Percentiles rank a stretch among this genome's conserved stretches.
These are phyloP conservation scores for Nemania diffusa DNA, from an alignment of 2,329 filamentous ascomycete genomes.

Conservation along the genomic window DNA sequence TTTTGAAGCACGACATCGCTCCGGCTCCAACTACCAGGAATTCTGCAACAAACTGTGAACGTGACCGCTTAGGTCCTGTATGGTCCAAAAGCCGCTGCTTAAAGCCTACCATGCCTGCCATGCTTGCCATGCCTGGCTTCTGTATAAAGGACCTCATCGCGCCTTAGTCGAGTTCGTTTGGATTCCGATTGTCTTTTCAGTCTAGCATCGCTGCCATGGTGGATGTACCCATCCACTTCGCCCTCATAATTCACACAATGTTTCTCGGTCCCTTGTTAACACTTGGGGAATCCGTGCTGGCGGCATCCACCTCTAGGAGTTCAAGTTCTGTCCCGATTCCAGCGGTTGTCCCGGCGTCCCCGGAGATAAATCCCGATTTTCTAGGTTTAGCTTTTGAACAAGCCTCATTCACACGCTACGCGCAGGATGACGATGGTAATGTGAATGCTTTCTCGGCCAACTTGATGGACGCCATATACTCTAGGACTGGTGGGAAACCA, in stretches of 20 bases:
- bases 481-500: slow-evolving; percentile 50
- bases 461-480: slow-evolving; percentile 49
- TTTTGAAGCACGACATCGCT: slow-evolving; percentile 29
- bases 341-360: slow-evolving; percentile 32
- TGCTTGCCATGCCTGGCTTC: slow-evolving; percentile 25
- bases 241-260: slow-evolving; percentile 33
- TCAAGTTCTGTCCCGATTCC: slow-evolving; percentile 38
- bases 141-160: slow-evolving; percentile 37
- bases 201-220: neutral
- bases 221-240: neutral
- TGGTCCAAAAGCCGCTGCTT: slow-evolving; percentile 25
- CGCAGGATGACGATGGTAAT: slow-evolving; percentile 47
- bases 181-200: slow-evolving; percentile 2
- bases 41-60: slow-evolving; percentile 8
- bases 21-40: slow-evolving; percentile 9
- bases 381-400: slow-evolving; percentile 50
- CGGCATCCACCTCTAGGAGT: slow-evolving; percentile 35
- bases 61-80: slow-evolving; percentile 11
- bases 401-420: slow-evolving; percentile 50
- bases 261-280: slow-evolving; percentile 34
- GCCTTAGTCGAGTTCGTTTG: slow-evolving; percentile 22
- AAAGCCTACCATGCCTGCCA: no score
- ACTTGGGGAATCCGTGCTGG: slow-evolving; percentile 34
- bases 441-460: slow-evolving; percentile 50
- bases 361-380: slow-evolving; percentile 45